Evolutionary conservation across 2,329 filamentous ascomycete species (phyloP).

Genomic region (Colletotrichum plurivorum): DNA sequence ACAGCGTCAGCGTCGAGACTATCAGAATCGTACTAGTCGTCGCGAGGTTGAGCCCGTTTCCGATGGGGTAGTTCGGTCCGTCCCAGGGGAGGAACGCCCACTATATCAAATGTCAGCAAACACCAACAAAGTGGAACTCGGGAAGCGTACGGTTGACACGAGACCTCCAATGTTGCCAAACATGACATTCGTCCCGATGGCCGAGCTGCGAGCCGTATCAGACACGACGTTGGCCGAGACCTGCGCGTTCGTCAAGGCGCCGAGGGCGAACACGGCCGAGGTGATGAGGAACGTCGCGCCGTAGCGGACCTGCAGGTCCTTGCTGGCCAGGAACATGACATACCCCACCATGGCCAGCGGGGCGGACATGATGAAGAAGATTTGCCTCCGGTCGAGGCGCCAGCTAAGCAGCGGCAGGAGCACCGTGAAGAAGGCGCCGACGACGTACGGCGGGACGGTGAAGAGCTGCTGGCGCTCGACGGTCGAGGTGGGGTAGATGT

Average conservation of each 20-base stretch:
- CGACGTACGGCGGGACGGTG: conserved; percentile 75
- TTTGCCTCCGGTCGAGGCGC: conserved; percentile 66
- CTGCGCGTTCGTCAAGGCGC: conserved; percentile 74
- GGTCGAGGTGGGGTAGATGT: conserved; percentile 71
- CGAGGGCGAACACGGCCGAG: conserved; percentile 71
- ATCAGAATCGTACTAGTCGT: conserved; percentile 71
- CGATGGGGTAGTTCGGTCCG: conserved; percentile 76
- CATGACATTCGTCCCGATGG: conserved; percentile 74
- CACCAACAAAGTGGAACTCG: too few relatives aligned
- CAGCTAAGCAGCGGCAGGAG: conserved; percentile 70
- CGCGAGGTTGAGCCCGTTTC: conserved; percentile 79
- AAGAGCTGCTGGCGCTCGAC: conserved; percentile 74
- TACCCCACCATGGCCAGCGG: conserved; percentile 75
- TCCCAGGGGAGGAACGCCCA: conserved; percentile 77
- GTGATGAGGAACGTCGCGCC: conserved; percentile 76
- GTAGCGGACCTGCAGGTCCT: conserved; percentile 65
- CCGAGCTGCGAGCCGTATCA: conserved; percentile 74
- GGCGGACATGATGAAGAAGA: conserved; percentile 68
- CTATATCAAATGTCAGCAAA: background rate
- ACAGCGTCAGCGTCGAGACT: conserved; percentile 60
- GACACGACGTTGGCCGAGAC: conserved; percentile 76
- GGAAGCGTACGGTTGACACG: too few relatives aligned
- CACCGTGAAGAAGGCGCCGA: conserved; percentile 73
- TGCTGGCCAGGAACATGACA: conserved; percentile 73
- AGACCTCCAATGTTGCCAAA: conserved; percentile 71